These are phyloP conservation scores for Mrakia blollopis DNA, from an alignment of 768 basidiomycete genomes.

Conservation along the genomic window DNA sequence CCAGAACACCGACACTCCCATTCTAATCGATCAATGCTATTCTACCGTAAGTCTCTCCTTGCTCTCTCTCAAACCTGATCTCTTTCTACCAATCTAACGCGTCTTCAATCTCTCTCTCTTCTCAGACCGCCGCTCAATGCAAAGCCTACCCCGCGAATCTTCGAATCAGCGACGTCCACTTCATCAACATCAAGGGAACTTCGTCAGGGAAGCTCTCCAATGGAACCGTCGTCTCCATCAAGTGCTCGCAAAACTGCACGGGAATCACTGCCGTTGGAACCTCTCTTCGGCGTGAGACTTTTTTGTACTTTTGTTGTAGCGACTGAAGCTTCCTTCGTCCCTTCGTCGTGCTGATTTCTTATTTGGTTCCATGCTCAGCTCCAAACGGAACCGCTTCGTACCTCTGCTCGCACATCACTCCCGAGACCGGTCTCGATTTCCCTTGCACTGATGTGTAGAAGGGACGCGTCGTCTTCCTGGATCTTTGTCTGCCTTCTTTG, in stretches of 20 bases:
- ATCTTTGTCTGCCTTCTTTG: slow-evolving; percentile 68
- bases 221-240: slow-evolving; percentile 53
- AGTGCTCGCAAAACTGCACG: slow-evolving; percentile 50
- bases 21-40: slow-evolving; percentile 53
- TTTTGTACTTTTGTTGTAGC: background rate
- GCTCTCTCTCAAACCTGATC: background rate
- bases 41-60: slow-evolving; percentile 47
- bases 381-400: background rate
- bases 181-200: slow-evolving; percentile 56
- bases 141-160: slow-evolving; percentile 46
- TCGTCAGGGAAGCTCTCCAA: slow-evolving; percentile 49
- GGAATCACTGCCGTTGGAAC: background rate
- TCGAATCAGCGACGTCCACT: slow-evolving; percentile 56
- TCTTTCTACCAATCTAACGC: background rate
- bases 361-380: background rate
- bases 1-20: slow-evolving; percentile 52
- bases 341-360: background rate
- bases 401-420: background rate
- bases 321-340: too few species aligned
- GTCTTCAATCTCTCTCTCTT: slow-evolving; percentile 43
- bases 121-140: background rate
- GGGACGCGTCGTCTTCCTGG: background rate
- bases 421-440: background rate
- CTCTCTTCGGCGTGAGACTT: background rate
- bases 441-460: background rate